A percentile compares a stretch with the other conserved stretches of the same genome.
Conservation (phyloP, 2,329 filamentous ascomycete species). For the Ceratocystis variospora region DNA sequence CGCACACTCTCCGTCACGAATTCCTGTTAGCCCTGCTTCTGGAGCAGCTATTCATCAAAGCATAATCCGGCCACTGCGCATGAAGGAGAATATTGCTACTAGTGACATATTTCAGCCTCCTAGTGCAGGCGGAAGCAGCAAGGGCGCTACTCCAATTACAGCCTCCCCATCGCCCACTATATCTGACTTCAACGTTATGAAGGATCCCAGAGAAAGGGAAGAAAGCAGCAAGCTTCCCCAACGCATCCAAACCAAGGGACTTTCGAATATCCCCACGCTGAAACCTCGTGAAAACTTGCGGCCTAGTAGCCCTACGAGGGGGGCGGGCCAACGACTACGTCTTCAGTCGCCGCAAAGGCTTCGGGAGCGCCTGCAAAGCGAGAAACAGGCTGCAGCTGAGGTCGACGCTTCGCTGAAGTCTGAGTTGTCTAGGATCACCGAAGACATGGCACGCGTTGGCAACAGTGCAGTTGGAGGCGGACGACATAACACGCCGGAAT, state of each 20-base stretch:
- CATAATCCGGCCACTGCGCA: constrained; percentile 30
- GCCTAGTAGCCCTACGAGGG: constrained; percentile 27
- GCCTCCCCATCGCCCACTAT: constrained; percentile 19
- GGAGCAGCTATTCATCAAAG: constrained; percentile 15
- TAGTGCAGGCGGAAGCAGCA: neutral
- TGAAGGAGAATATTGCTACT: constrained; percentile 36
- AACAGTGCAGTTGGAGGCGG: constrained; percentile 25
- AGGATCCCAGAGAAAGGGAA: constrained; percentile 10
- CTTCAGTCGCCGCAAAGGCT: constrained; percentile 61
- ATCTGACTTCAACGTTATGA: constrained; percentile 19
- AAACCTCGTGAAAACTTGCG: constrained; percentile 26
- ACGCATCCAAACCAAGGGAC: constrained; percentile 33
- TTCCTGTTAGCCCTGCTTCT: constrained; percentile 38
- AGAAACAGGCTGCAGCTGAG: constrained; percentile 59
- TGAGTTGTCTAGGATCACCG: constrained; percentile 66
- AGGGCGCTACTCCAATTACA: neutral
- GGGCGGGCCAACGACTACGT: constrained; percentile 43
- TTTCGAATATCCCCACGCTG: constrained; percentile 43
- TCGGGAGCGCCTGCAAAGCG: constrained; percentile 70
- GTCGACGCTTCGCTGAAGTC: constrained; percentile 56
- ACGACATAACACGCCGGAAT: constrained; percentile 29
- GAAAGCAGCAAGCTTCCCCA: constrained; percentile 14
- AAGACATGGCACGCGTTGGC: constrained; percentile 51
- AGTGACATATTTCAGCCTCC: constrained; percentile 21
- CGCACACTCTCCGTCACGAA: constrained; percentile 34